Conservation (phyloP, 2,329 filamentous ascomycete species). For the Aspergillus awamori region DNA sequence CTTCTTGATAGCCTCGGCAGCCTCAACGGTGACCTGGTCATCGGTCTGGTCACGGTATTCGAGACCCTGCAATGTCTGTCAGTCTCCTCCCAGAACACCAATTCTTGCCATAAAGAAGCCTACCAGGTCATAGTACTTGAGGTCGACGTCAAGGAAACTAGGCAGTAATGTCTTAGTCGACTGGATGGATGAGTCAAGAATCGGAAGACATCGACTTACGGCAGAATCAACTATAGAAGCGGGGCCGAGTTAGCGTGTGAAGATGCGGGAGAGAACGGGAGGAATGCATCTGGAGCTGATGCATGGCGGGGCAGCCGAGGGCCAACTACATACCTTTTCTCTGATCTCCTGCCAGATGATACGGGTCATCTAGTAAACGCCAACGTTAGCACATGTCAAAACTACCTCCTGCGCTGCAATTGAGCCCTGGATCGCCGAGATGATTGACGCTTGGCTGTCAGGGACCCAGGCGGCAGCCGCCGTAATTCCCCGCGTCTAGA, state of each 20-base stretch:
- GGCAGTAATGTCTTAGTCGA: slow-evolving; percentile 22
- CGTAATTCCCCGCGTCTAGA: slow-evolving; percentile 38
- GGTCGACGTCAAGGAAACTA: slow-evolving; percentile 88
- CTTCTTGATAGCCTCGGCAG: slow-evolving; percentile 97
- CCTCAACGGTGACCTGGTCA: slow-evolving; percentile 92
- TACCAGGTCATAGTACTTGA: slow-evolving; percentile 93
- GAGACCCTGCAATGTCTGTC: slow-evolving; percentile 60
- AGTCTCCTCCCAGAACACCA: slow-evolving; percentile 4
- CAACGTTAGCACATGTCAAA: slow-evolving; percentile 9
- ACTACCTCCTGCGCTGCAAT: not conserved
- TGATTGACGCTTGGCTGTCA: slow-evolving; percentile 28
- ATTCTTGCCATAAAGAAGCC: slow-evolving; percentile 20
- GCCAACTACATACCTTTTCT: slow-evolving; percentile 66
- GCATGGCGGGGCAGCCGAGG: slow-evolving; percentile 10
- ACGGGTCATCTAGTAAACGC: slow-evolving; percentile 79
- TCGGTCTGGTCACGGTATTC: slow-evolving; percentile 95
- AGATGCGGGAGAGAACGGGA: slow-evolving; percentile 18
- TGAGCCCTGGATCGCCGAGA: slow-evolving; percentile 20
- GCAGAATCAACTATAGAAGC: slow-evolving; percentile 73
- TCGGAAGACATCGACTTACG: slow-evolving; percentile 48
- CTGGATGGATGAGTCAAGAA: slow-evolving; percentile 6
- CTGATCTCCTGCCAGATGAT: slow-evolving; percentile 99
- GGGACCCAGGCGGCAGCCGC: slow-evolving; percentile 21
- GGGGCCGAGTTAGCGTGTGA: slow-evolving; percentile 11
- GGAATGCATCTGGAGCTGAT: slow-evolving; percentile 12